These are phyloP conservation scores for Jaminaea rosea DNA, from an alignment of 1,284 basidiomycete species.

Conservation along the genomic window DNA sequence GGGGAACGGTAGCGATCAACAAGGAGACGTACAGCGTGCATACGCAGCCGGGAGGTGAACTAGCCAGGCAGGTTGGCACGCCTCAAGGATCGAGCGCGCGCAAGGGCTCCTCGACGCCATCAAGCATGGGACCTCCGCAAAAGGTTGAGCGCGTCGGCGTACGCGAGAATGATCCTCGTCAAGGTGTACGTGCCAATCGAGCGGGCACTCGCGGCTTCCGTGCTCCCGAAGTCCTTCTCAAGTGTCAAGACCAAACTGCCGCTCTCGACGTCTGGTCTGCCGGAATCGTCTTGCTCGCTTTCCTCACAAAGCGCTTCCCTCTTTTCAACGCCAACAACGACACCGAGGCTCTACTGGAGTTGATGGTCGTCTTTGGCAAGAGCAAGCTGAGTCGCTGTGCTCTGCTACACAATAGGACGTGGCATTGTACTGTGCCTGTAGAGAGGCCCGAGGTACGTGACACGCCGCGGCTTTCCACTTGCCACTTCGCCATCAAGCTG, in stretches of 20 bases:
- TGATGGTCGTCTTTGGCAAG: constrained; percentile 76
- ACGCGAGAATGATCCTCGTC: constrained; percentile 27
- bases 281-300: constrained; percentile 83
- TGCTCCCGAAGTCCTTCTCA: constrained; percentile 89
- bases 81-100: too few species aligned
- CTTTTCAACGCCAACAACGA: constrained; percentile 92
- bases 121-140: background rate
- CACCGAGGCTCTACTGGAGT: constrained; percentile 88
- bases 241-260: constrained; percentile 82
- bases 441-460: constrained; percentile 18
- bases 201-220: constrained; percentile 94
- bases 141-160: constrained; percentile 32
- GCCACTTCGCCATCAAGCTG: too few species aligned
- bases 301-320: constrained; percentile 85
- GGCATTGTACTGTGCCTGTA: constrained; percentile 34
- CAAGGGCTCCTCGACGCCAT: background rate
- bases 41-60: constrained; percentile 35
- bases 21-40: constrained; percentile 26
- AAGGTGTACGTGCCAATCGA: constrained; percentile 80
- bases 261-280: constrained; percentile 96
- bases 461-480: too few species aligned
- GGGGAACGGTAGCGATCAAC: constrained; percentile 36
- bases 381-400: constrained; percentile 76
- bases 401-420: constrained; percentile 61
- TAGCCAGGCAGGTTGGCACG: constrained; percentile 20